These are phyloP conservation scores for Ceratobasidium sp. DNA, from an alignment of 1,284 basidiomycete species.

Conservation along the genomic window DNA sequence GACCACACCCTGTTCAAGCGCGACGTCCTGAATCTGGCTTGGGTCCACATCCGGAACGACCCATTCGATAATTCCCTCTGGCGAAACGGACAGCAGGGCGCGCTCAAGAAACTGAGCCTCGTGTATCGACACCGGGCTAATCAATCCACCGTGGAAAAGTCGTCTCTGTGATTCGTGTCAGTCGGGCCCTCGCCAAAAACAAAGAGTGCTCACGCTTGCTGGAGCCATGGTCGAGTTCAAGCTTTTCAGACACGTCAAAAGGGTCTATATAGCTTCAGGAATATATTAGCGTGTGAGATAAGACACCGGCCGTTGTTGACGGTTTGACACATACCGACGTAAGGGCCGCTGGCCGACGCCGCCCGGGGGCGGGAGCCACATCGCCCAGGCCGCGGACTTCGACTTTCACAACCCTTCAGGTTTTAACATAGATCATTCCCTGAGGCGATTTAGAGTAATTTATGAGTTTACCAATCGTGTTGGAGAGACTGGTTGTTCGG, in stretches of 20 bases:
- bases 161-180: not conserved
- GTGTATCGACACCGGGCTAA: slow-evolving; percentile 70
- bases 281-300: slow-evolving; percentile 9
- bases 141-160: slow-evolving; percentile 74
- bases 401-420: slow-evolving; percentile 45
- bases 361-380: slow-evolving; percentile 31
- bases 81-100: slow-evolving; percentile 69
- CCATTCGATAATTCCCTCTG: slow-evolving; percentile 73
- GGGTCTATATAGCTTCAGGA: slow-evolving; percentile 6
- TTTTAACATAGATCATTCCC: too few relatives aligned
- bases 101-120: slow-evolving; percentile 65
- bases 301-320: slow-evolving; percentile 24
- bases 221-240: slow-evolving; percentile 2
- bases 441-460: too few relatives aligned
- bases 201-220: not conserved
- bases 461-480: too few relatives aligned
- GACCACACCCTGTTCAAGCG: slow-evolving; percentile 60
- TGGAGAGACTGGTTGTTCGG: too few relatives aligned
- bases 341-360: slow-evolving; percentile 14
- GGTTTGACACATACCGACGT: slow-evolving; percentile 16
- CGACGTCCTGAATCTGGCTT: slow-evolving; percentile 50
- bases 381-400: slow-evolving; percentile 2
- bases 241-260: not conserved
- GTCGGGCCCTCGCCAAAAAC: not conserved
- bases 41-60: slow-evolving; percentile 65